These are phyloP conservation scores for Verticillium isaacii DNA, from an alignment of 2,329 filamentous ascomycete species.

Conservation along the genomic window DNA sequence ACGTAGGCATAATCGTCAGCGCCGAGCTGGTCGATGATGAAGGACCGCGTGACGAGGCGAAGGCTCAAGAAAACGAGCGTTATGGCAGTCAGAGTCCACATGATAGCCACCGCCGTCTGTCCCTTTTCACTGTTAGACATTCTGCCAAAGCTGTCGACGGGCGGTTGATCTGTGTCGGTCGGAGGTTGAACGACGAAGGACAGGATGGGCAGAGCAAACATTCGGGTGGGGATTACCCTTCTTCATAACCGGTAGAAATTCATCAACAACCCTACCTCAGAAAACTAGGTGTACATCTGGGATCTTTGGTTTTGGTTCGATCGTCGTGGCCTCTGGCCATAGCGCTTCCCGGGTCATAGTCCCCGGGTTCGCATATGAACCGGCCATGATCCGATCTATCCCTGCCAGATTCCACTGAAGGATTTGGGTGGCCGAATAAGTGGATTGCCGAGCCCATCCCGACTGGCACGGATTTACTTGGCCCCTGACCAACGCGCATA, in stretches of 20 bases:
- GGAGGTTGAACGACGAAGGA: no score
- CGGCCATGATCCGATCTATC: background rate
- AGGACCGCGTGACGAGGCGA: constrained; percentile 28
- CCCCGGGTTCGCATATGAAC: background rate
- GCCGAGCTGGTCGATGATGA: constrained; percentile 22
- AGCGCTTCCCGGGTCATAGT: background rate
- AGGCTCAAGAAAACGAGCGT: constrained; percentile 23
- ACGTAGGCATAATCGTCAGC: constrained; percentile 29
- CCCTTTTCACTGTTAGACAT: constrained; percentile 1
- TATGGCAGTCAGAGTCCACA: constrained; percentile 18
- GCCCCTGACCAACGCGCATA: background rate
- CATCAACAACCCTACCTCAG: no score
- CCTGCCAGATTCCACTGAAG: background rate
- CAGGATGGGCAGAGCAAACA: no score
- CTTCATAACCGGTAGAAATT: no score
- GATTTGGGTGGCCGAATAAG: background rate
- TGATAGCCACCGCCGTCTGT: constrained; percentile 13
- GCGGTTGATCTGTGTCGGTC: background rate
- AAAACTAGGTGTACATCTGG: background rate
- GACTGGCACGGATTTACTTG: background rate
- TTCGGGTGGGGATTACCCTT: no score
- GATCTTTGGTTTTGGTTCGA: no score
- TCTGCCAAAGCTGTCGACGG: background rate
- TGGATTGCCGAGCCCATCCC: background rate
- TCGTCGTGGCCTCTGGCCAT: background rate